These are phyloP conservation scores for Tubosaeta sp. DNA, from an alignment of 768 basidiomycete genomes.

Conservation along the genomic window DNA sequence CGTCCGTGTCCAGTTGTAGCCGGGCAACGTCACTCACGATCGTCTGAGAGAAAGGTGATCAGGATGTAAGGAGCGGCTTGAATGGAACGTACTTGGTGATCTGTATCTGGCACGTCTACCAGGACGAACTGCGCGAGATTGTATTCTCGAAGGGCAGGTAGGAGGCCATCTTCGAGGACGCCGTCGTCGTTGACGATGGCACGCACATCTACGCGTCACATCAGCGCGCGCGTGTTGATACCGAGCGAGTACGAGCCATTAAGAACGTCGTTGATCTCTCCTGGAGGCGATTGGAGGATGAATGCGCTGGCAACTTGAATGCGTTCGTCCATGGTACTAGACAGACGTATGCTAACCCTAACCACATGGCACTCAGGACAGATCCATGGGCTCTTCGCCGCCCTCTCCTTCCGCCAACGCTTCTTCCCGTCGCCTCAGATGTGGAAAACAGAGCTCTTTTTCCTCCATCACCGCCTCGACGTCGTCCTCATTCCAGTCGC, in stretches of 20 bases:
- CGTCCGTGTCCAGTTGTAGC: constrained; percentile 37
- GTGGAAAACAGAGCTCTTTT: constrained; percentile 63
- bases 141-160: constrained; percentile 77
- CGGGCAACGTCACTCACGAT: constrained; percentile 75
- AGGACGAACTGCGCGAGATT: constrained; percentile 86
- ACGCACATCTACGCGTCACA: constrained; percentile 70
- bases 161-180: constrained; percentile 70
- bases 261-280: constrained; percentile 95
- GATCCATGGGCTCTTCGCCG: constrained; percentile 40
- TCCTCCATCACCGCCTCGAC: constrained; percentile 72
- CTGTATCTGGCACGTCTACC: constrained; percentile 73
- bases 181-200: constrained; percentile 86
- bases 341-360: constrained; percentile 19
- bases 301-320: constrained; percentile 73
- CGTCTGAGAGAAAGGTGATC: constrained; percentile 44
- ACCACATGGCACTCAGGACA: constrained; percentile 29
- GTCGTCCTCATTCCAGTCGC: constrained; percentile 89
- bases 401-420: constrained; percentile 34
- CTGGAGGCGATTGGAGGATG: constrained; percentile 87
- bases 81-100: constrained; percentile 59
- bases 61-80: neutral
- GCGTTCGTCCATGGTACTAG: constrained; percentile 52
- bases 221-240: constrained; percentile 7
- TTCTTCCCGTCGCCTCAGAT: constrained; percentile 13
- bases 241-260: constrained; percentile 53